Conservation (phyloP, 2,329 filamentous ascomycete genomes). For the Scopulariopsis brevicaulis region DNA sequence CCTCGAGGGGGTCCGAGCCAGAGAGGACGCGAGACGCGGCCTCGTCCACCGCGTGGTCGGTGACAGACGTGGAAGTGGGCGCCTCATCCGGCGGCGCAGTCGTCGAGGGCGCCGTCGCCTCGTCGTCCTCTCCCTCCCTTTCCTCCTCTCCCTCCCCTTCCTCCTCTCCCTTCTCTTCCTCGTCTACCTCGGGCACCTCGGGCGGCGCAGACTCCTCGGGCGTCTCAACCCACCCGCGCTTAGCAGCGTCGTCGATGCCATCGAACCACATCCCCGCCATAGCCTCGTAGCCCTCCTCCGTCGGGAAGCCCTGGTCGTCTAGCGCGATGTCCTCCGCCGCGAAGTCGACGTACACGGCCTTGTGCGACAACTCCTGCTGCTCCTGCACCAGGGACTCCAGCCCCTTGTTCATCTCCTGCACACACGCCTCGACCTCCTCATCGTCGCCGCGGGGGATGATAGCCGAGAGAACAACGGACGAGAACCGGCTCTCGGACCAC, state of each 20-base stretch:
- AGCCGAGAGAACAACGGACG: constrained; percentile 21
- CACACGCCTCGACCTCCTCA: constrained; percentile 11
- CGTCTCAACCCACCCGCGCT: constrained; percentile 5
- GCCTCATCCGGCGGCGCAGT: too few species aligned
- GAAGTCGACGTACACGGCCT: constrained; percentile 18
- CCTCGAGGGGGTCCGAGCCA: too few species aligned
- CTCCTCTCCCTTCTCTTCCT: background rate
- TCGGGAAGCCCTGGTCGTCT: constrained; percentile 15
- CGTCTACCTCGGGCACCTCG: background rate
- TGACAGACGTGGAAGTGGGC: too few species aligned
- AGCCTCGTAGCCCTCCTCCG: constrained; percentile 19
- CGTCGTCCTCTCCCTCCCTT: background rate
- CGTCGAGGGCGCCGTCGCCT: background rate
- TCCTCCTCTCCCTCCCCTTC: too few species aligned
- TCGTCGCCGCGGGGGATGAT: constrained; percentile 16
- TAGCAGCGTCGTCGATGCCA: constrained; percentile 15
- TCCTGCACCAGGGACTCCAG: constrained; percentile 11
- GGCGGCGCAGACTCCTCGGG: background rate
- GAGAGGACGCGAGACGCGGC: too few species aligned
- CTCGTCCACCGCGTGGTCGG: too few species aligned
- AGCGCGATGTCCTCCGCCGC: constrained; percentile 20
- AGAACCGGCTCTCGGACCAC: constrained; percentile 17
- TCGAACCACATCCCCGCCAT: constrained; percentile 20
- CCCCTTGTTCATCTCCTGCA: constrained; percentile 16
- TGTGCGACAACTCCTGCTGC: constrained; percentile 11